Percentiles rank a stretch among this genome's conserved stretches.
Evolutionary conservation across 73 alveolate species (phyloP).

Genomic region (Stentor roeselii): DNA sequence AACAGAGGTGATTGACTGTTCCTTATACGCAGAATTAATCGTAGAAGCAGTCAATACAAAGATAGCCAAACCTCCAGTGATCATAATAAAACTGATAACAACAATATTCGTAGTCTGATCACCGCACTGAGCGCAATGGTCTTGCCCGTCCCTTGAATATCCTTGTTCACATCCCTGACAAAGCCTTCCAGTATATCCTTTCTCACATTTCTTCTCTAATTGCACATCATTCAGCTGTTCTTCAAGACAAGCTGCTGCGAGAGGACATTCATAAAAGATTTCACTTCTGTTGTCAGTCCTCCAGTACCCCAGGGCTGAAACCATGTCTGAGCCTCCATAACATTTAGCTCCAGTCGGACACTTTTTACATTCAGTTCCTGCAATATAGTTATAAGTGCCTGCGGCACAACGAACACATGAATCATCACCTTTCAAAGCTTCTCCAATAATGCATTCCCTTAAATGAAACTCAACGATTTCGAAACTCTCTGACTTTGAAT

Average conservation of each 20-base stretch:
- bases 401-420: constrained; percentile 55
- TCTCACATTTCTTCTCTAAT: constrained; percentile 33
- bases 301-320: constrained; percentile 41
- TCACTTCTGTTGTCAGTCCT: constrained; percentile 33
- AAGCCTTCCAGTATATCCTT: constrained; percentile 54
- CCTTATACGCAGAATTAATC: constrained; percentile 41
- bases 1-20: constrained; percentile 32
- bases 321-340: background rate
- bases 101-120: constrained; percentile 29
- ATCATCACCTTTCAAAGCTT: constrained; percentile 44
- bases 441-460: constrained; percentile 63
- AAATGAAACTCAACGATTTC: constrained; percentile 24
- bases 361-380: constrained; percentile 4
- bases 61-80: too few species aligned
- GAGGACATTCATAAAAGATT: constrained; percentile 31
- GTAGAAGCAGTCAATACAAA: constrained; percentile 38
- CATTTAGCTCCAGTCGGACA: constrained; percentile 31
- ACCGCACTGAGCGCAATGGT: constrained; percentile 52
- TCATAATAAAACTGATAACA: constrained; percentile 7
- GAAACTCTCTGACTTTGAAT: background rate
- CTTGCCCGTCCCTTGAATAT: constrained; percentile 33
- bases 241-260: constrained; percentile 38
- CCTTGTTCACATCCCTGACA: constrained; percentile 55
- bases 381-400: constrained; percentile 41
- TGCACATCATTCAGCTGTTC: constrained; percentile 36